Base-by-base conservation (phyloP, 805 yeast genomes). In the Blastobotrys terrestris region DNA sequence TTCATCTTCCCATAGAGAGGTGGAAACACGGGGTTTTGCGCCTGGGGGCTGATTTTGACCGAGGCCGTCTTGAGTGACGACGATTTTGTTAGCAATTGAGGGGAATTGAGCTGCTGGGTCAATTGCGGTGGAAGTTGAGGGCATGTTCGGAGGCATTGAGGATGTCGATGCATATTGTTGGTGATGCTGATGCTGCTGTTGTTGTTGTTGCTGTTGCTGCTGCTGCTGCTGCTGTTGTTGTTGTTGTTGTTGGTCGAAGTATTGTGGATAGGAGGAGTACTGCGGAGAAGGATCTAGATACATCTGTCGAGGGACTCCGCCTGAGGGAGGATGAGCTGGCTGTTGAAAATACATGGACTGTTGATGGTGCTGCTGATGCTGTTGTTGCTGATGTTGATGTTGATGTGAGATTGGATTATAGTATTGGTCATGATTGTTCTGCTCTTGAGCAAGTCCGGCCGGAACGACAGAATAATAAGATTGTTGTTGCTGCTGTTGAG, bases 1-100 rank as follows among this genome's bases (percentile, higher is more conserved):
- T 60, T 87, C 95, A 65, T 87, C 95, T 66, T 87, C 94, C 95
- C 95, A 87, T 77, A 84, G 78, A 15, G 94, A 85, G 14, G 94
- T 85, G 48, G 90, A 84, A 50, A 87, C 87, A 48, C 81, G 65
- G 22, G 83, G 82, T 52, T 67, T 63, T 57, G 61, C 48, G 40
- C 67, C 67, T 2, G 67, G 60, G 18, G 62, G 65, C 7, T 60
- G 54, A 15, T 47, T 52, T 52, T 65, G 69, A 2, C 68, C 68
- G 3, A 59, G 58, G 8, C 64, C 58, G 43, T 61, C 63, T 15
- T 57, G 50, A 31, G 56, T 39, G 40, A 55, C 58, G 35, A 49
- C 50, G 21, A 60, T 58, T 11, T 52, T 46, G 40, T 60, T 53
- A 11, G 51, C 47, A 50, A 60, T 48, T 18, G 62, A 59, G 2